Evolutionary conservation across 768 basidiomycete genomes (phyloP), one percentile per base, ranked within the genome.

Genomic region (Termitomyces sp.): DNA sequence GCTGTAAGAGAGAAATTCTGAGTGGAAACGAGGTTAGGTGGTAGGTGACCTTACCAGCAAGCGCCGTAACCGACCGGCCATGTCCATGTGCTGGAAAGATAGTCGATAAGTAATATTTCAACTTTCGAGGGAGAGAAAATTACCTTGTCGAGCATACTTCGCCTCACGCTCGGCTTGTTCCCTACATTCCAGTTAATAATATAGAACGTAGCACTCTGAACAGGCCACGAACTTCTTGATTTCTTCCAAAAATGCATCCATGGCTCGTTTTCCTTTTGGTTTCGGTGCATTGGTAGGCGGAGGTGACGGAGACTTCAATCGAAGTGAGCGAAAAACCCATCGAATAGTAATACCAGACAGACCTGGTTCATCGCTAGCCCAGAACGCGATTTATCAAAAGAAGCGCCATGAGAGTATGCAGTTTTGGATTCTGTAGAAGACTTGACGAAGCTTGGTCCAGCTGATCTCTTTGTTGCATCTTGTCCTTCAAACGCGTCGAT

Each of bases 241-340:
- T 73, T 99, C 94, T 63, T 97, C 94, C 48, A 99, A 75, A 67
- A 98, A 99, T 2, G 87, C 72, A 70, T 98, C 95, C 93, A 98
- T 98, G 1, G 91, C 93, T 48, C 96, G 84, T 68, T 93, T 97
- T 3, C 97, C 97, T 68, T 93, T 97, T 0, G 91, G 86, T 66
- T 86, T 93, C 1, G 85, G 80, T 5, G 68, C 73, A 54, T 64
- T 66, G 22, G 68, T 56, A 13, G 75, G 62, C 0, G 81, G 75
- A 3, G 86, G 83, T 22, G 90, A 86, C n/a, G 82, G 80, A 0
- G 79, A 76, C 80, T 87, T 49, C 12, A 23, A 15, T 7, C 2
- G 5, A 35, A 27, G 35, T 53, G 15, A 49, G 53, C 42, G 20
- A 49, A 16, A 32, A n/a, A 41, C n/a, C 33, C 50, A 47, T 36